Conservation (phyloP, 2,329 filamentous ascomycete species). For the Fusarium protoensiforme region DNA sequence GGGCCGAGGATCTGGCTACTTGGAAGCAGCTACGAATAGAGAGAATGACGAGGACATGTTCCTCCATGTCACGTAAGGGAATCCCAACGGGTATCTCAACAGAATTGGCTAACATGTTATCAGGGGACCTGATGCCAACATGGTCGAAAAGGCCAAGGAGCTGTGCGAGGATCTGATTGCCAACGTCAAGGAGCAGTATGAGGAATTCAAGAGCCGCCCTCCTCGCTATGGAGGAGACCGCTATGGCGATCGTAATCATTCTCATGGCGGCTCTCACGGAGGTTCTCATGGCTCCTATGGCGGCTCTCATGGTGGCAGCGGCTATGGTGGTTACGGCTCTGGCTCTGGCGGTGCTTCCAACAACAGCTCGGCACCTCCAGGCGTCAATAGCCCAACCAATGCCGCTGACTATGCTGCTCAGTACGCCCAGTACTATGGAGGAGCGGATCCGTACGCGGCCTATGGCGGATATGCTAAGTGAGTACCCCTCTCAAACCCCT, state of each 20-base stretch:
- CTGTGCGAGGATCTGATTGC: slow-evolving; percentile 88
- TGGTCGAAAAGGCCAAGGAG: slow-evolving; percentile 88
- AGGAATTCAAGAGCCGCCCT: slow-evolving; percentile 87
- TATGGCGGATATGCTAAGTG: slow-evolving; percentile 90
- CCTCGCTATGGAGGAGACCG: slow-evolving; percentile 65
- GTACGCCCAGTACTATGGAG: slow-evolving; percentile 84
- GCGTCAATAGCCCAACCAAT: slow-evolving; percentile 42
- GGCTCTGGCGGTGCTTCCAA: slow-evolving; percentile 47
- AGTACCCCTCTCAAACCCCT: slow-evolving; percentile 35
- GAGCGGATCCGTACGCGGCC: slow-evolving; percentile 84
- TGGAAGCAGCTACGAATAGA: slow-evolving; percentile 85
- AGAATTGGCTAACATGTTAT: slow-evolving; percentile 45
- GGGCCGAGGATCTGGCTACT: slow-evolving; percentile 92
- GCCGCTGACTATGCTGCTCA: slow-evolving; percentile 77
- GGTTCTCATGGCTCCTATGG: slow-evolving; percentile 42
- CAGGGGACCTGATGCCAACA: slow-evolving; percentile 86
- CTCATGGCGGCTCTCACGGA: slow-evolving; percentile 45
- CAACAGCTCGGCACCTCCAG: slow-evolving; percentile 52
- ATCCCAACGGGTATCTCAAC: not conserved
- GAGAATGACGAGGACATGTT: slow-evolving; percentile 98
- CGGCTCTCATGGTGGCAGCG: slow-evolving; percentile 41
- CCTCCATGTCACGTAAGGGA: slow-evolving; percentile 87
- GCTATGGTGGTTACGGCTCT: slow-evolving; percentile 41
- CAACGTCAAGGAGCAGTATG: slow-evolving; percentile 90
- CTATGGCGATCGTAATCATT: slow-evolving; percentile 52